Percentiles rank a stretch among this genome's conserved stretches.
These are phyloP conservation scores for Phlebopus sp. DNA, from an alignment of 1,284 basidiomycete species.

Conservation along the genomic window DNA sequence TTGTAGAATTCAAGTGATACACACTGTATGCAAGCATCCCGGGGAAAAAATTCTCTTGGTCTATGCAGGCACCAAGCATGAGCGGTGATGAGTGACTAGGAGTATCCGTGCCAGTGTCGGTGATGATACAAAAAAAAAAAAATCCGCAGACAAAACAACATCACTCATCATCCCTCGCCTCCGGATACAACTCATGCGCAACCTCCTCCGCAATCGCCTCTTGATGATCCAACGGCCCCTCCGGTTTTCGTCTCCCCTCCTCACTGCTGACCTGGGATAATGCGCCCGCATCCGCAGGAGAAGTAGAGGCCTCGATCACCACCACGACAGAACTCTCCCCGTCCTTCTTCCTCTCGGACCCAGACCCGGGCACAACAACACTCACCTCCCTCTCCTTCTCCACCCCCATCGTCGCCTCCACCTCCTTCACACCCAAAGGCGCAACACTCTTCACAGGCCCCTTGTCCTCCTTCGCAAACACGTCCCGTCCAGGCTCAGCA, in stretches of 20 bases:
- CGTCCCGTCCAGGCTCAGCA: slow-evolving; percentile 64
- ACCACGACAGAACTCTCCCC: slow-evolving; percentile 12
- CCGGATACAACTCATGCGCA: slow-evolving; percentile 54
- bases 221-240: slow-evolving; percentile 45
- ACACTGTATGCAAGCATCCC: too few relatives aligned
- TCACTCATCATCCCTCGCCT: slow-evolving; percentile 18
- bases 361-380: slow-evolving; percentile 9
- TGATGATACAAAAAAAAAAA: slow-evolving; percentile 1
- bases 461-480: slow-evolving; percentile 49
- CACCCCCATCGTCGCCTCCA: not conserved
- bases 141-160: not conserved
- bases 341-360: slow-evolving; percentile 6
- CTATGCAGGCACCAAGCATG: not conserved
- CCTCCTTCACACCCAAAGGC: not conserved
- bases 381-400: slow-evolving; percentile 17
- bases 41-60: too few relatives aligned
- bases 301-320: slow-evolving; percentile 10
- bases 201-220: slow-evolving; percentile 51
- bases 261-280: slow-evolving; percentile 1
- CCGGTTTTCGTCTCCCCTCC: slow-evolving; percentile 12
- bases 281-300: slow-evolving; percentile 3
- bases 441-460: slow-evolving; percentile 32
- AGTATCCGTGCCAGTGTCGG: not conserved
- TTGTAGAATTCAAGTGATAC: too few relatives aligned
- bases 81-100: not conserved